These are phyloP conservation scores for Xylogone sp. DNA, from an alignment of 2,329 filamentous ascomycete genomes.

Conservation along the genomic window DNA sequence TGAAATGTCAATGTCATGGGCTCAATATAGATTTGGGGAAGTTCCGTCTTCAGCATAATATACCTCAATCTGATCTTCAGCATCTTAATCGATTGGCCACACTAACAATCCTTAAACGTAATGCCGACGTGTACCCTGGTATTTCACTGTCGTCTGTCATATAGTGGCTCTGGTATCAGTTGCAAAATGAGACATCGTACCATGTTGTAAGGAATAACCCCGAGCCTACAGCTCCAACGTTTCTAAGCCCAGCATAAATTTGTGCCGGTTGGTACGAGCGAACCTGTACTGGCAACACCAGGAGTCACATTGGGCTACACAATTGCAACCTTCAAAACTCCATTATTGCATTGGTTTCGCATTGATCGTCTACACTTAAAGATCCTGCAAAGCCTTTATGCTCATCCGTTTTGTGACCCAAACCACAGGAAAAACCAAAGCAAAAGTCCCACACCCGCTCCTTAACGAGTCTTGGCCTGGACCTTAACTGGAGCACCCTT, in stretches of 20 bases:
- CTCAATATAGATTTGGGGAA: conserved; percentile 44
- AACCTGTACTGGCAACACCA: background rate
- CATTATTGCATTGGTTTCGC: conserved; percentile 19
- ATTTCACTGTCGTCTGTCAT: too few species aligned
- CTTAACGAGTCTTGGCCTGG: conserved; percentile 81
- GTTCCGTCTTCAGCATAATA: conserved; percentile 1
- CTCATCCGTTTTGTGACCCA: conserved; percentile 25
- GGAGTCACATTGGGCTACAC: background rate
- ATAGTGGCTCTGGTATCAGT: too few species aligned
- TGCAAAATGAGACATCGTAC: conserved; percentile 9
- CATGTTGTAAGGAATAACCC: conserved; percentile 56
- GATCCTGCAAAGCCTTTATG: conserved; percentile 27
- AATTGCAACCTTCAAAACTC: background rate
- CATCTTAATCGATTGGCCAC: too few species aligned
- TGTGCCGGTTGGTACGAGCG: background rate
- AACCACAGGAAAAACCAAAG: conserved; percentile 21
- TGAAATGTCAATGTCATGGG: conserved; percentile 51
- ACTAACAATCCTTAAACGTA: too few species aligned
- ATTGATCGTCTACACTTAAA: conserved; percentile 28
- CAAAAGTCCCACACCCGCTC: conserved; percentile 10
- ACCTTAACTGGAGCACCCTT: conserved; percentile 89
- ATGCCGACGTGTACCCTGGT: too few species aligned
- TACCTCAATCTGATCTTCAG: background rate
- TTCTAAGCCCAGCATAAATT: background rate
- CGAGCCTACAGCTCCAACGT: conserved; percentile 38